These are phyloP conservation scores for Hypoxylon cercidicola DNA, from an alignment of 495 filamentous ascomycete species.

Conservation along the genomic window DNA sequence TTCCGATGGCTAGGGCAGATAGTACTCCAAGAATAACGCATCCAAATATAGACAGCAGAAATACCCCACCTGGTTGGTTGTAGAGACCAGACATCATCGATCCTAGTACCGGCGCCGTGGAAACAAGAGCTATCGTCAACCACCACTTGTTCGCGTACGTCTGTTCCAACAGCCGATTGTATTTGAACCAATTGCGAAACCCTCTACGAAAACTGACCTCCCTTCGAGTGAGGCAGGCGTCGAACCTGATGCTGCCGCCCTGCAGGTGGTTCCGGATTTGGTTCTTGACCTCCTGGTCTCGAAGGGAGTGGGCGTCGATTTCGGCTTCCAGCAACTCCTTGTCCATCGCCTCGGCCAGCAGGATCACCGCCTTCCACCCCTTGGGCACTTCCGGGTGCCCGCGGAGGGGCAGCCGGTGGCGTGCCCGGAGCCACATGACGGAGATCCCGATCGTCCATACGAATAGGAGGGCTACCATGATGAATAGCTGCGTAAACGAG, in stretches of 20 bases:
- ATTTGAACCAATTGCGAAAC: no score
- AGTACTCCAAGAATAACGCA: background rate
- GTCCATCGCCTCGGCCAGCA: constrained; percentile 16
- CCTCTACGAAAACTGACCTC: background rate
- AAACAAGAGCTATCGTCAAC: background rate
- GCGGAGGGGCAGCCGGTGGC: constrained; percentile 10
- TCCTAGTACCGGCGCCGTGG: background rate
- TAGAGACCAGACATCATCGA: background rate
- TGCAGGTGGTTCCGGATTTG: constrained; percentile 8
- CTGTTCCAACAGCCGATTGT: no score
- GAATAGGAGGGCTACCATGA: constrained; percentile 1
- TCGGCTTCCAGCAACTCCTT: constrained; percentile 11
- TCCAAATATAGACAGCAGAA: background rate
- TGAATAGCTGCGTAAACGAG: constrained; percentile 27
- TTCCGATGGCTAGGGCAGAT: background rate
- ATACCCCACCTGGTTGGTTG: background rate
- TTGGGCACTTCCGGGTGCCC: constrained; percentile 22
- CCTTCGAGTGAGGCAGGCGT: background rate
- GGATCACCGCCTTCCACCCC: constrained; percentile 21
- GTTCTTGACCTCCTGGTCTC: constrained; percentile 14
- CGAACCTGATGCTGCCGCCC: constrained; percentile 22
- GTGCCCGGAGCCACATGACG: constrained; percentile 21
- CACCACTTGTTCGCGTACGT: background rate
- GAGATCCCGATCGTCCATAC: constrained; percentile 32
- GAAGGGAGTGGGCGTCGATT: constrained; percentile 10